Conservation (phyloP, 495 filamentous ascomycete species). For the Oleoguttula mirabilis region DNA sequence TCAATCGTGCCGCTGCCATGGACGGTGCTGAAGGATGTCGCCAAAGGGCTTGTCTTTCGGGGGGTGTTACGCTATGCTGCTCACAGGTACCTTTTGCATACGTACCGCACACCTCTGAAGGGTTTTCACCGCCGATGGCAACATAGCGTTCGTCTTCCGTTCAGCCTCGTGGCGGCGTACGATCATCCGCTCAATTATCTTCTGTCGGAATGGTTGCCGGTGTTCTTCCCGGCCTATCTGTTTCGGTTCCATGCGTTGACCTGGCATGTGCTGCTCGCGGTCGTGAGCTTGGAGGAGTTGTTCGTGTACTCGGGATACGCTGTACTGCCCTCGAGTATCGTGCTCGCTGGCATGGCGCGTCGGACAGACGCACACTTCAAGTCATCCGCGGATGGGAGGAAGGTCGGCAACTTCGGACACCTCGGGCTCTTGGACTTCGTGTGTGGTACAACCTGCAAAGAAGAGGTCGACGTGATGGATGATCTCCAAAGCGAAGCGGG, state of each 20-base stretch:
- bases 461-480: slow-evolving; percentile 44
- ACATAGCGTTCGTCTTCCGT: slow-evolving; percentile 51
- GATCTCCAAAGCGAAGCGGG: slow-evolving; percentile 46
- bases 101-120: slow-evolving; percentile 23
- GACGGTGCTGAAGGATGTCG: slow-evolving; percentile 42
- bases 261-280: slow-evolving; percentile 54
- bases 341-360: slow-evolving; percentile 62
- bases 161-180: slow-evolving; percentile 56
- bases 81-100: slow-evolving; percentile 62
- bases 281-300: slow-evolving; percentile 65
- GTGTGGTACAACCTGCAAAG: slow-evolving; percentile 45
- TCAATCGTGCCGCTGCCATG: slow-evolving; percentile 51
- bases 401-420: slow-evolving; percentile 62
- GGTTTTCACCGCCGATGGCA: slow-evolving; percentile 52
- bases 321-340: slow-evolving; percentile 54
- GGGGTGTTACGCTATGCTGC: slow-evolving; percentile 55
- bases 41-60: slow-evolving; percentile 39
- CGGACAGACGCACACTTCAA: slow-evolving; percentile 52
- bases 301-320: slow-evolving; percentile 68
- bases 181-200: slow-evolving; percentile 73
- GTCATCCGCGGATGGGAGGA: slow-evolving; percentile 32
- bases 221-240: slow-evolving; percentile 54
- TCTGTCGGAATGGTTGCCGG: slow-evolving; percentile 55
- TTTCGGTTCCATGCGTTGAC: slow-evolving; percentile 69
- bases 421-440: slow-evolving; percentile 72